phyloP scores from a whole-genome alignment of 78 protist species.

The Cavenderia fasciculata region DNA sequence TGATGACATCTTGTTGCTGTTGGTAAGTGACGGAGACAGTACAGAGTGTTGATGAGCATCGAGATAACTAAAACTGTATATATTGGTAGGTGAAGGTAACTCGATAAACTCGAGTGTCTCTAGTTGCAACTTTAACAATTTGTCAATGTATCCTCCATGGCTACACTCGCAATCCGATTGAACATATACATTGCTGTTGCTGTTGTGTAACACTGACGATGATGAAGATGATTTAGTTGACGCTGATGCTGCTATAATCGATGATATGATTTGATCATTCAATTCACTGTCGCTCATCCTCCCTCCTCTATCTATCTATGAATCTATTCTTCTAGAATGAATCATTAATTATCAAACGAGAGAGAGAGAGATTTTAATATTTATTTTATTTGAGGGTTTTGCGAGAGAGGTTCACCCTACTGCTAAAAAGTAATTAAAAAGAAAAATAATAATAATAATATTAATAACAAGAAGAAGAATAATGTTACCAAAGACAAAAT shows the following conservation, averaged over 20 bases:
- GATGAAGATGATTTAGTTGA: neutral
- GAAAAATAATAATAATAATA: constrained; percentile 5
- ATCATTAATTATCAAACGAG: too few species aligned
- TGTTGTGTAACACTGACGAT: neutral
- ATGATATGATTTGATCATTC: too few species aligned
- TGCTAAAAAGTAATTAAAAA: too few species aligned
- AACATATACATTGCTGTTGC: too few species aligned
- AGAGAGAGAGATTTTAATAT: too few species aligned
- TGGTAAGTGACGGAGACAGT: neutral
- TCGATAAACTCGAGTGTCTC: constrained; percentile 57
- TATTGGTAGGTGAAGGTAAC: constrained; percentile 61
- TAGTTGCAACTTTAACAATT: constrained; percentile 6
- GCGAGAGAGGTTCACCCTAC: too few species aligned
- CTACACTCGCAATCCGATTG: too few species aligned
- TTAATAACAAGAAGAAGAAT: neutral
- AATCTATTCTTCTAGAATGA: too few species aligned
- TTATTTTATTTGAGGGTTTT: too few species aligned
- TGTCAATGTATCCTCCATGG: too few species aligned
- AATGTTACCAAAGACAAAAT: neutral
- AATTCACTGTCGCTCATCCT: too few species aligned
- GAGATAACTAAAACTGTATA: constrained; percentile 23
- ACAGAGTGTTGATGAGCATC: neutral
- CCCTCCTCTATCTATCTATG: too few species aligned
- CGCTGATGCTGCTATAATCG: neutral
- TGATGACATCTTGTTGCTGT: neutral